Percentiles rank a stretch among this genome's conserved stretches.
Conservation (phyloP, 2,329 filamentous ascomycete genomes). For the Botryotinia calthae region DNA sequence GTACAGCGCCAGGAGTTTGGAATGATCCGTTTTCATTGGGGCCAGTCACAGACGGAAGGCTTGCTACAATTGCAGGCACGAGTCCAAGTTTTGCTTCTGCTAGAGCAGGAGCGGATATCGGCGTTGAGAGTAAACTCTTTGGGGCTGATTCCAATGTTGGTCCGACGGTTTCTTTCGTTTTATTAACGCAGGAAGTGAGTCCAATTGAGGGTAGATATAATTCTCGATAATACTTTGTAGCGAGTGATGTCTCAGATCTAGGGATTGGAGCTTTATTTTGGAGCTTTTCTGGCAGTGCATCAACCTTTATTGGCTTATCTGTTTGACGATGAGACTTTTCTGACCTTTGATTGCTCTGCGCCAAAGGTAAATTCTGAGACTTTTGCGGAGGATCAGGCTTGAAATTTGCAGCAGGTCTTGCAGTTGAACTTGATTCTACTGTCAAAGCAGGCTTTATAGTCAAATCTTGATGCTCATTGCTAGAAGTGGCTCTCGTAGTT, state of each 20-base stretch:
- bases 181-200: background rate
- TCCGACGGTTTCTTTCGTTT: background rate
- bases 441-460: background rate
- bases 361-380: background rate
- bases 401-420: background rate
- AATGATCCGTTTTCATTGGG: background rate
- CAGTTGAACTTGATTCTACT: background rate
- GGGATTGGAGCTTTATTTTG: background rate
- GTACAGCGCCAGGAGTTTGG: conserved; percentile 5
- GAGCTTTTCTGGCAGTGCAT: background rate
- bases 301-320: background rate
- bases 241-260: background rate
- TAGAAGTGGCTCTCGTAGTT: background rate
- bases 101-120: no score
- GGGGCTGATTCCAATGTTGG: background rate
- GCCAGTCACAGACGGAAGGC: background rate
- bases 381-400: background rate
- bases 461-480: background rate
- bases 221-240: conserved; percentile 3
- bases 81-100: background rate
- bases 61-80: background rate
- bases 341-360: background rate
- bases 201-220: conserved; percentile 6
- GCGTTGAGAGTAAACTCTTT: background rate
- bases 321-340: background rate